Evolutionary conservation across 768 basidiomycete genomes (phyloP).

Genomic region (Termitomyces sp.): DNA sequence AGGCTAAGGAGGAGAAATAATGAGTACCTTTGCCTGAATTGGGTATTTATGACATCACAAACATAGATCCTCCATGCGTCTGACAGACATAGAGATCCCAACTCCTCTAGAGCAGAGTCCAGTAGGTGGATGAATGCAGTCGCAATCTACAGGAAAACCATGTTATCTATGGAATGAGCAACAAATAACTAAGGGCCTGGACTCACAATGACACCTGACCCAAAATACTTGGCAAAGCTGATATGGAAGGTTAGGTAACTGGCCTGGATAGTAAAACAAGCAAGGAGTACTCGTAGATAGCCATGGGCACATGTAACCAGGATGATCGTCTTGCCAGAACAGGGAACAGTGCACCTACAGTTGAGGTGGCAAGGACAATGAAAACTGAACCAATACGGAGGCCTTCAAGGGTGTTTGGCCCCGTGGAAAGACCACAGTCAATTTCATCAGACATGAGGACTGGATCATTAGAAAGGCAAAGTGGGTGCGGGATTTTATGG

Average conservation of each 20-base stretch:
- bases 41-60: not conserved
- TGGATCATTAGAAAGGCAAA: too few species aligned
- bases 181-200: not conserved
- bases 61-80: conserved; percentile 63
- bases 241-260: not conserved
- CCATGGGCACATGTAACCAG: conserved; percentile 50
- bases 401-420: conserved; percentile 36
- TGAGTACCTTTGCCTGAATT: not conserved
- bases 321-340: conserved; percentile 49
- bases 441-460: conserved; percentile 2
- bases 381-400: conserved; percentile 73
- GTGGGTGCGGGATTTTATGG: not conserved
- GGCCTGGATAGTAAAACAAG: not conserved
- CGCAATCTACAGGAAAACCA: conserved; percentile 52
- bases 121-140: conserved; percentile 88
- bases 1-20: conserved; percentile 38
- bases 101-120: conserved; percentile 63
- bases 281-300: conserved; percentile 60
- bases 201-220: conserved; percentile 80
- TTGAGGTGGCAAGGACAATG: conserved; percentile 59
- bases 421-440: conserved; percentile 48
- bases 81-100: conserved; percentile 64
- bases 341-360: conserved; percentile 66
- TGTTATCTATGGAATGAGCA: not conserved
- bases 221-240: conserved; percentile 87